A percentile compares a stretch with the other conserved stretches of the same genome.
phyloP scores from a whole-genome alignment of 140 eudicot species.

The Stevia rebaudiana region DNA sequence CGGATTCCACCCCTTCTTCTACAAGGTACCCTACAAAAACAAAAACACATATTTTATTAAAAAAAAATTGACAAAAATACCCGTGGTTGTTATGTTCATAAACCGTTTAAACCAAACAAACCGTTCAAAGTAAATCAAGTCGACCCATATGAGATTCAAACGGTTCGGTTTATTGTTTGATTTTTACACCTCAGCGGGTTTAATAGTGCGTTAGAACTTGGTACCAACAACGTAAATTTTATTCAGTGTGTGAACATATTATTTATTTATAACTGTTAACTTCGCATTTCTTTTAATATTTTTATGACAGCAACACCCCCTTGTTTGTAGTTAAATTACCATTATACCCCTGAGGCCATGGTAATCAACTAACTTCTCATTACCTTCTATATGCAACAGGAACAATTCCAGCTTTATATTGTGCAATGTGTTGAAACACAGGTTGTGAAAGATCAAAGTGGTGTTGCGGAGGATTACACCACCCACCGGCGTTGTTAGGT shows the following conservation, averaged over 20 bases:
- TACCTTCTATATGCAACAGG: conserved; percentile 73
- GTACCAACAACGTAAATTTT: too few relatives aligned
- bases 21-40: conserved; percentile 50
- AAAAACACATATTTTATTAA: not conserved
- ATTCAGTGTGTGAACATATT: too few relatives aligned
- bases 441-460: conserved; percentile 77
- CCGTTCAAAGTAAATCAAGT: too few relatives aligned
- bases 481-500: conserved; percentile 64
- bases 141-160: too few relatives aligned
- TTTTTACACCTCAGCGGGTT: too few relatives aligned
- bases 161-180: too few relatives aligned
- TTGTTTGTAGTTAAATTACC: not conserved
- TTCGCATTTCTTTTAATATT: too few relatives aligned
- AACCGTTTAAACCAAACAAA: too few relatives aligned
- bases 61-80: not conserved
- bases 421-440: conserved; percentile 58
- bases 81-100: too few relatives aligned
- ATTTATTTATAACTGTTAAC: too few relatives aligned
- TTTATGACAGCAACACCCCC: conserved; percentile 1
- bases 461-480: conserved; percentile 67
- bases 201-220: too few relatives aligned
- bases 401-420: conserved; percentile 60
- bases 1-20: conserved; percentile 63
- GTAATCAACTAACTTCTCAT: not conserved
- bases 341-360: not conserved